These are phyloP conservation scores for Blastobotrys chiropterorum DNA, from an alignment of 805 yeast genomes.

Conservation along the genomic window DNA sequence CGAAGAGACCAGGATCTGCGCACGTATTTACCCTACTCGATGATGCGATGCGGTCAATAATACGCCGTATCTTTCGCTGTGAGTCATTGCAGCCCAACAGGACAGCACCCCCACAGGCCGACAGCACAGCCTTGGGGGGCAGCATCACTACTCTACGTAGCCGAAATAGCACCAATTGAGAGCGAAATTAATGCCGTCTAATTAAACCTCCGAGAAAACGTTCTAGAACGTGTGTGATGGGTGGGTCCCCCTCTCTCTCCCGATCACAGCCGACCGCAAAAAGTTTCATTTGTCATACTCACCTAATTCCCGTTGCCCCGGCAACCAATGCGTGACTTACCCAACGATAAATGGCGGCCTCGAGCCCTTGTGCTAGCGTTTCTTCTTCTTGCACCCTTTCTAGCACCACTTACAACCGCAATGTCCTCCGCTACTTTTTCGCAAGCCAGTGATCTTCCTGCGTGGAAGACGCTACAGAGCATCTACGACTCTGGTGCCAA, in stretches of 20 bases:
- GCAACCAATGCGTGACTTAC: background rate
- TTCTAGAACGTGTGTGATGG: too few species aligned
- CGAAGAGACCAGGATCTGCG: background rate
- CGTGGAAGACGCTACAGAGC: constrained; percentile 74
- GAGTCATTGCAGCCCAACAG: background rate
- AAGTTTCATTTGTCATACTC: background rate
- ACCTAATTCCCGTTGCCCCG: background rate
- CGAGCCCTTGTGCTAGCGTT: background rate
- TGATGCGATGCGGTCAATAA: background rate
- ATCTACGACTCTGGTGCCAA: constrained; percentile 68
- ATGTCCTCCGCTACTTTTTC: constrained; percentile 1
- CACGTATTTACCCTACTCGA: background rate
- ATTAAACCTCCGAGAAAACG: too few species aligned
- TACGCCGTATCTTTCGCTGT: too few species aligned
- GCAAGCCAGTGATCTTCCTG: constrained; percentile 65
- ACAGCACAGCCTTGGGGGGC: too few species aligned
- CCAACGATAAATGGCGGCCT: background rate
- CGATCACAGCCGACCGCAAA: background rate
- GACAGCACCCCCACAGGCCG: too few species aligned
- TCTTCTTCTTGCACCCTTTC: background rate
- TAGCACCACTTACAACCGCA: background rate
- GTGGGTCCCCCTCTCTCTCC: too few species aligned
- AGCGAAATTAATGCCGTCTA: too few species aligned
- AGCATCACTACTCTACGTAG: too few species aligned
- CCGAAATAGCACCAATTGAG: too few species aligned